Base-by-base conservation (phyloP, 169 alveolate species). In the Plasmodium inui region DNA sequence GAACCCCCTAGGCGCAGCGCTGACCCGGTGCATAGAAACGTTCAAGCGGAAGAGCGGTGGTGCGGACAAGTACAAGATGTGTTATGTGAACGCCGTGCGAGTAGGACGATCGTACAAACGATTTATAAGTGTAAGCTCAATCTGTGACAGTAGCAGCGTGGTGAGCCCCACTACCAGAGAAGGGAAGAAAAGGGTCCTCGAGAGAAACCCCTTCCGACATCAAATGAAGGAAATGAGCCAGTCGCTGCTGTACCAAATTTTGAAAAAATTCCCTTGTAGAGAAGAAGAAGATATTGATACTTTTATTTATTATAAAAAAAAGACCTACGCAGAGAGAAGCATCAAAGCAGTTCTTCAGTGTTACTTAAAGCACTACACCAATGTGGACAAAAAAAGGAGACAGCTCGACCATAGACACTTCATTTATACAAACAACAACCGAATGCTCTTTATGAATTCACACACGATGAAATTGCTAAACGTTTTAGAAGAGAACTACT, bases 261-360 rank as follows among this genome's bases (percentile, higher is more conserved):
- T 82, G 44, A 80, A 82, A 72, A 80, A 26, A 8, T 71, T 91
- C 26, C 95, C 95, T 9, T 91, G 95, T 50, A 80, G 67, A 71
- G 92, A 91, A 41, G 95, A 82, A 91, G 95, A 91, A 44, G 80
- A 91, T 30, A 30, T 91, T 28, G 92, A 80, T 26, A 41, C 17
- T 39, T 91, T 44, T 78, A 82, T 91, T 17, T 91, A 91, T 82
- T 81, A 82, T 44, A 91, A 91, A 32, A 91, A 73, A 57, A 82
- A 71, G n/a, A 30, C 30, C 19, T 34, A 71, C 17, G 7, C 41
- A 44, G 70, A 70, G 14, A 80, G 17, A 19, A 80, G 39, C 17
- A 17, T 37, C 26, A 88, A 57, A 19, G 17, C 22, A n/a, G 10
- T 67, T 34, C 46, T 53, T n/a, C 67, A 19, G 14, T 26, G 9